Evolutionary conservation across 75 land plant species (phyloP).

Genomic region (Gnetum montanum): DNA sequence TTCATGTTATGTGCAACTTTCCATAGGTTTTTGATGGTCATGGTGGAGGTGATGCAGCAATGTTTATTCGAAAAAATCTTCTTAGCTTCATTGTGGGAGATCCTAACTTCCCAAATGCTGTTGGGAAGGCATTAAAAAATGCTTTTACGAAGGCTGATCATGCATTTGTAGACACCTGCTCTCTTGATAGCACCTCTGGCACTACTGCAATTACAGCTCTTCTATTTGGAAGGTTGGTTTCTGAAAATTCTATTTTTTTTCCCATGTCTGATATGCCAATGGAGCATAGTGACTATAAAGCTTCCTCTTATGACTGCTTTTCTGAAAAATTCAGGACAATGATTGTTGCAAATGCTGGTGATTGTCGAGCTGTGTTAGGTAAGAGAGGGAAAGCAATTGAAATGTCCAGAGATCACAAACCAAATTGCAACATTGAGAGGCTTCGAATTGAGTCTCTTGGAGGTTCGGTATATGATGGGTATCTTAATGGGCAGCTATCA

Average conservation of each 20-base stretch:
- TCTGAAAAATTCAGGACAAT: conserved; percentile 28
- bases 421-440: conserved; percentile 38
- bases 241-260: background rate
- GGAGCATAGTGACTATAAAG: background rate
- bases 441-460: conserved; percentile 54
- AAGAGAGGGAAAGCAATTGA: conserved; percentile 52
- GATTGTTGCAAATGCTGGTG: conserved; percentile 70
- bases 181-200: conserved; percentile 54
- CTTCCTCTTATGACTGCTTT: background rate
- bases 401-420: conserved; percentile 60
- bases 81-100: conserved; percentile 52
- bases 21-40: conserved; percentile 85
- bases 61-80: conserved; percentile 47
- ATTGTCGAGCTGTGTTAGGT: conserved; percentile 61
- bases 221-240: conserved; percentile 46
- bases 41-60: conserved; percentile 71
- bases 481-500: conserved; percentile 64
- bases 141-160: conserved; percentile 58
- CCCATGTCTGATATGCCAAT: background rate
- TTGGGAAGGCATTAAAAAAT: conserved; percentile 47
- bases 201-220: conserved; percentile 66
- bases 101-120: conserved; percentile 37
- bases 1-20: too few species aligned
- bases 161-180: conserved; percentile 59
- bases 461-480: conserved; percentile 46